Evolutionary conservation across 495 filamentous ascomycete species (phyloP), one percentile per base, ranked within the genome.

Genomic region (Aspergillus cristatus): DNA sequence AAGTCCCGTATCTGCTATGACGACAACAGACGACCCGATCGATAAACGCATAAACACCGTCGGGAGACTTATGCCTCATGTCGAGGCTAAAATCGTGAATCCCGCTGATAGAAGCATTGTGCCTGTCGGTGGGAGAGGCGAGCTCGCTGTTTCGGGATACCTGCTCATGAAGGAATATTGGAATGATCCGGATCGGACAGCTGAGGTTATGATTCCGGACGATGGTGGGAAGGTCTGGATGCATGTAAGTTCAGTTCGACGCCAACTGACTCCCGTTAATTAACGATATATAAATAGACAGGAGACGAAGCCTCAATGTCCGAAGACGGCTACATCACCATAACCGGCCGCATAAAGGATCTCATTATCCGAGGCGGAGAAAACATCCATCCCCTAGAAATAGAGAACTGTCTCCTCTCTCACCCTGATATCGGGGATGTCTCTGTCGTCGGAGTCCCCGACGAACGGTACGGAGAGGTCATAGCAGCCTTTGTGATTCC

Each of bases 261-360:
- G 32, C 18, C n/a, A 24, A n/a, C 5, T 2, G 3, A 34, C 17
- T 11, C 24, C 24, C 24, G 24, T 26, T 26, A 26, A 25, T 8
- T 24, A 8, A 24, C 20, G 4, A 24, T 8, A 24, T 24, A 8
- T 4, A 75, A 44, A 25, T 16, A 69, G 65, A 93, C 81, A 1
- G 90, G 91, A 13, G 91, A 98, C 50, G 91, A 98, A 62, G 91
- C 86, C n/a, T 64, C 70, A 29, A 90, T 98, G 75, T 86, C 91
- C 14, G 48, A 43, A 25, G 61, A 75, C 20, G 79, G 81, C 14
- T 72, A 82, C 44, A 59, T 88, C 34, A 65, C 71, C 15, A 86
- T 91, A 34, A 79, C 76, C 1, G 85, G 87, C 34, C 69, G 85
- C 0, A 78, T 89, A 38, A 96, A 96, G 62, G 91, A 98, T 53